Base-by-base conservation (phyloP, 2,329 filamentous ascomycete genomes). In the Beauveria bassiana region DNA sequence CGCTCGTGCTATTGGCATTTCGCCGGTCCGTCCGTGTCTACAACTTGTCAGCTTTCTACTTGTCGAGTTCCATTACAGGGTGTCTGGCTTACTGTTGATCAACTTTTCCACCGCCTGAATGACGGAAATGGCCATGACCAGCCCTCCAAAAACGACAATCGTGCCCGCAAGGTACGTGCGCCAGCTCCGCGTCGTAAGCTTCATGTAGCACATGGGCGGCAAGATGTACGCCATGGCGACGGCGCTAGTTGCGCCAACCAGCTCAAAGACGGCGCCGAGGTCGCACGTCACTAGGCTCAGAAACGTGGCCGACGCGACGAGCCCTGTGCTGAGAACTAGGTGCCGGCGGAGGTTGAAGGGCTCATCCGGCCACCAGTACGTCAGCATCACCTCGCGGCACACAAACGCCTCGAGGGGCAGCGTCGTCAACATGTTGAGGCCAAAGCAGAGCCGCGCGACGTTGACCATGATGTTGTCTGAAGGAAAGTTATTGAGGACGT, bases 381-480 rank as follows among this genome's bases (percentile, higher is more conserved):
- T 92, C 67, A 91, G 84, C 90, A 97, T 96, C 65, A 97, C 93
- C 75, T 97, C 95, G 70, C 95, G 86, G 75, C 95, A 99, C 60
- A 99, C 95, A 73, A 99, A 99, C 18, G 92, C 93, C 79, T 99
- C 95, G 63, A 99, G 87, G 0, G 95, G 95, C 42, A 99, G 80
- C 1, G 95, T 98, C 16, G 95, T 97, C 69, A 99, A 86, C 95
- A 99, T 99, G 80, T 99, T 99, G 66, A 99, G 83, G 2, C 95
- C 95, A 71, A 99, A 98, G 76, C 91, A 97, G 56, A 99, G 82
- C 59, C 95, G 88, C 24, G 95, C 95, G 62, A 99, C 82, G 75
- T 97, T 98, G 71, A 98, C 92, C 85, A 98, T 88, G 68, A 88
- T 81, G 75, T 96, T 98, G 75, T 96, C 86, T 22, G 86, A 81